Conservation (phyloP, 1,139 yeast genomes). For the Blastobotrys persicus region DNA sequence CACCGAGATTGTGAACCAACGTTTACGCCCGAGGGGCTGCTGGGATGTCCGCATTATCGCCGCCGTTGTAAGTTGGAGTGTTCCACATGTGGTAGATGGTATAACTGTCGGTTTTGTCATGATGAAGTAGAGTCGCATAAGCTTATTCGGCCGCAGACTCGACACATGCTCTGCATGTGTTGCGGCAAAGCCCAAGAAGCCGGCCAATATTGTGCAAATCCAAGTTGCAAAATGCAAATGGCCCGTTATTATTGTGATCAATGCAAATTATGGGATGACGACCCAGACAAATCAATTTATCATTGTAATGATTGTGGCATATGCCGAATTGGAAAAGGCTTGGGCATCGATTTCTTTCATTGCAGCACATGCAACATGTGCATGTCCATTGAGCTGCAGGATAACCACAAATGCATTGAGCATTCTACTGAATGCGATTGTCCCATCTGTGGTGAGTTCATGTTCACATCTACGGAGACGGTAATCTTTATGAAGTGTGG, state of each 20-base stretch:
- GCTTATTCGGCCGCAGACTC: conserved; percentile 60
- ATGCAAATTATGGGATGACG: conserved; percentile 84
- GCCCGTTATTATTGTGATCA: conserved; percentile 74
- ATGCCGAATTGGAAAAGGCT: conserved; percentile 83
- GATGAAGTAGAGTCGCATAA: conserved; percentile 51
- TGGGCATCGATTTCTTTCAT: conserved; percentile 86
- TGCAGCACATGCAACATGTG: conserved; percentile 91
- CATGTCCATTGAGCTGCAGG: conserved; percentile 71
- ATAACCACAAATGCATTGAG: conserved; percentile 78
- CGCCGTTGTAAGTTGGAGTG: conserved; percentile 84
- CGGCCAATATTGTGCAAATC: conserved; percentile 57
- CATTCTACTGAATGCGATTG: conserved; percentile 89
- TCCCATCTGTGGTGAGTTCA: conserved; percentile 88
- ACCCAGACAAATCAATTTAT: conserved; percentile 73
- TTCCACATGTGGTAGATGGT: conserved; percentile 70
- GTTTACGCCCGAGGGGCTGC: conserved; percentile 48
- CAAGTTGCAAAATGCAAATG: conserved; percentile 56
- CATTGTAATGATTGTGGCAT: conserved; percentile 94
- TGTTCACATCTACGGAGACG: conserved; percentile 80
- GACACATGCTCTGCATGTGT: conserved; percentile 73
- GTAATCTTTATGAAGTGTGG: conserved; percentile 95
- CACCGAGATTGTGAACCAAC: conserved; percentile 50
- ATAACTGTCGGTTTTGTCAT: conserved; percentile 81
- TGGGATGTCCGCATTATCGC: conserved; percentile 84
- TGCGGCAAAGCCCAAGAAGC: conserved; percentile 78